Evolutionary conservation across 139 green algal species (phyloP).

Genomic region (Choricystis sp.): DNA sequence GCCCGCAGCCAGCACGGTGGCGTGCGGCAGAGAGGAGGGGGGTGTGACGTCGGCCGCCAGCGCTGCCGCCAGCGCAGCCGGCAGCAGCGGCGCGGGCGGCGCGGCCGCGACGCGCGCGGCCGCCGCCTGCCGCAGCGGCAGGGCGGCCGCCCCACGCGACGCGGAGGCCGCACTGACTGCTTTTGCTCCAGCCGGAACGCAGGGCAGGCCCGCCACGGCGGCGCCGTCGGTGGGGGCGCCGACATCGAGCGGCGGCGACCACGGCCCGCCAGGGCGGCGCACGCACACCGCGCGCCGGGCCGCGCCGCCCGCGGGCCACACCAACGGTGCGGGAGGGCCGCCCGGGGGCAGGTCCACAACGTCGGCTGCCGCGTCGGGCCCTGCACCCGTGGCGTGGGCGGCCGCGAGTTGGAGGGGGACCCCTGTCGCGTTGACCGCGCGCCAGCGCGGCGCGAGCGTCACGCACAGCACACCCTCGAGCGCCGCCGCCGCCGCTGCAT

Average conservation of each 20-base stretch:
- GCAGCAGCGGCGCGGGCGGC: constrained; percentile 2
- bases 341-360: constrained; percentile 16
- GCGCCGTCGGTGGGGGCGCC: not conserved
- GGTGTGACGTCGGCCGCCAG: not conserved
- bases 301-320: constrained; percentile 4
- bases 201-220: too few relatives aligned
- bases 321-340: constrained; percentile 14
- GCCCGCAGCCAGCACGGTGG: not conserved
- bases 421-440: not conserved
- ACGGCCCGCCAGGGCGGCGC: not conserved
- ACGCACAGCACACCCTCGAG: too few relatives aligned
- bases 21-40: too few relatives aligned
- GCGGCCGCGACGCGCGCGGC: not conserved
- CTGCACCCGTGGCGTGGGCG: not conserved
- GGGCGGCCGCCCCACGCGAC: not conserved
- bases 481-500: too few relatives aligned
- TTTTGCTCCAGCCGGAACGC: too few relatives aligned
- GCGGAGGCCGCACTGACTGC: not conserved
- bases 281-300: constrained; percentile 6
- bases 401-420: not conserved
- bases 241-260: constrained; percentile 5
- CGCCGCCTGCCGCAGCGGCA: constrained; percentile 6
- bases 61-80: not conserved
- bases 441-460: not conserved
- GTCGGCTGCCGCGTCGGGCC: constrained; percentile 3